Evolutionary conservation across 805 yeast species (phyloP), one percentile per base, ranked within the genome.

Genomic region (Brettanomyces anomalus): DNA sequence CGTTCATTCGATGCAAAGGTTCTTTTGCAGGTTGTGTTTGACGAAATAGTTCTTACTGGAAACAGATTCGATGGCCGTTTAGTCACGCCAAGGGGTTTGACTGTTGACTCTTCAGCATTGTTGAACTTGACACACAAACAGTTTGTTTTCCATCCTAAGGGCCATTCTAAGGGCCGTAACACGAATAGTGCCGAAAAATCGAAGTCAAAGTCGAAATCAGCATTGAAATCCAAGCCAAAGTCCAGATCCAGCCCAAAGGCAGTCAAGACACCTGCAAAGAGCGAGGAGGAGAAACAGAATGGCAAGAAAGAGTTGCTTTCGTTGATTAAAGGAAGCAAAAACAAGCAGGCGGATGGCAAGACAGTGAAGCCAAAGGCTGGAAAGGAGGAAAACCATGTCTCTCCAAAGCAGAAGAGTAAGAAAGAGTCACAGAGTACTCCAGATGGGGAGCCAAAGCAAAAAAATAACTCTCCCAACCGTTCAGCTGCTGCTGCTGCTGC

Each of bases 21-120:
- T 31, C 75, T 77, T 8, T 67, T 93, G 44, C 87, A 84, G 49
- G 80, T 93, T 41, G 61, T 93, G 32, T 93, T 90, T 70, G 99
- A 93, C 56, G 64, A 73, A 44, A 85, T 89, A 34, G 69, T 90
- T 43, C 69, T 88, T 41, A 84, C 93, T 38, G 97, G 97, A 53
- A 81, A 79, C 57, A 77, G 73, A 20, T 70, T 93, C 65, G 85
- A 79, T 51, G 95, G 95, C 4, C 77, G 85, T 58, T 69, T 88
- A 53, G 65, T 64, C 41, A 74, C 90, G 4, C 83, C 79, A 53
- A 79, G 98, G 56, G 98, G 97, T 16, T 63, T 87, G 51, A 77
- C 83, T 19, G 76, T 93, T 43, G 95, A 85, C 49, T 79, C 95
- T 0, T 78, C 90, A 0, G 71, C 85, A 43, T 79, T 93, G 31